phyloP scores from a whole-genome alignment of 2,329 filamentous ascomycete species.

The Rhynchosporium secalis region DNA sequence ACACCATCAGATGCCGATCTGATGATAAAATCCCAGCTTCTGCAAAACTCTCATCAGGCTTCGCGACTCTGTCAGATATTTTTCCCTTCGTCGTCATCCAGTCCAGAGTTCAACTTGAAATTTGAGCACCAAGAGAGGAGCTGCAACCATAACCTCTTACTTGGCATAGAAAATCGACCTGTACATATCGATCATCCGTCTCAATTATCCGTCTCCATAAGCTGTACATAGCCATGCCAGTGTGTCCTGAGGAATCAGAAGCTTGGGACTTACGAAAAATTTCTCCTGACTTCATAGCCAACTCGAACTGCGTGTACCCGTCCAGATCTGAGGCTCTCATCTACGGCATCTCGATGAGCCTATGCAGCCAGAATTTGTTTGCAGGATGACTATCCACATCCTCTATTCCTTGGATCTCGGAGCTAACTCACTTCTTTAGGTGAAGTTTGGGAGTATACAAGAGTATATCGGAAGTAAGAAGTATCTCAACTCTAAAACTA shows the following conservation, averaged over 20 bases:
- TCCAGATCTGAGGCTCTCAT: slow-evolving; percentile 19
- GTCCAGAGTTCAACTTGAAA: slow-evolving; percentile 23
- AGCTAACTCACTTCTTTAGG: no score
- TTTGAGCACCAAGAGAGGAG: slow-evolving; percentile 23
- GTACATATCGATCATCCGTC: slow-evolving; percentile 27
- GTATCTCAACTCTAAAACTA: no score
- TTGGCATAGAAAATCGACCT: slow-evolving; percentile 30
- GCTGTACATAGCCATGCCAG: slow-evolving; percentile 7
- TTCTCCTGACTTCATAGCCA: slow-evolving; percentile 22
- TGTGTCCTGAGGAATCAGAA: neutral
- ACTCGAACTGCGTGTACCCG: slow-evolving; percentile 20
- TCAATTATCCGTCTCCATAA: slow-evolving; percentile 21
- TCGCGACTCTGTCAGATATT: slow-evolving; percentile 12
- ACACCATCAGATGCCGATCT: slow-evolving; percentile 24
- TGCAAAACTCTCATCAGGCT: slow-evolving; percentile 15
- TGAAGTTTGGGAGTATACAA: no score
- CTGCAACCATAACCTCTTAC: slow-evolving; percentile 23
- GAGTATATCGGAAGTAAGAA: no score
- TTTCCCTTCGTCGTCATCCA: slow-evolving; percentile 17
- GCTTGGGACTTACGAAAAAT: slow-evolving; percentile 20
- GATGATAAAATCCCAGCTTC: slow-evolving; percentile 23
- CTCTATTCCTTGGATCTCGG: neutral
- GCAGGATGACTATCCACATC: slow-evolving; percentile 23
- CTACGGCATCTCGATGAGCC: slow-evolving; percentile 29
- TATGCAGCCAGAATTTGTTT: slow-evolving; percentile 24